Conservation (phyloP, 2,329 filamentous ascomycete genomes). For the Pezicula carpinea region DNA sequence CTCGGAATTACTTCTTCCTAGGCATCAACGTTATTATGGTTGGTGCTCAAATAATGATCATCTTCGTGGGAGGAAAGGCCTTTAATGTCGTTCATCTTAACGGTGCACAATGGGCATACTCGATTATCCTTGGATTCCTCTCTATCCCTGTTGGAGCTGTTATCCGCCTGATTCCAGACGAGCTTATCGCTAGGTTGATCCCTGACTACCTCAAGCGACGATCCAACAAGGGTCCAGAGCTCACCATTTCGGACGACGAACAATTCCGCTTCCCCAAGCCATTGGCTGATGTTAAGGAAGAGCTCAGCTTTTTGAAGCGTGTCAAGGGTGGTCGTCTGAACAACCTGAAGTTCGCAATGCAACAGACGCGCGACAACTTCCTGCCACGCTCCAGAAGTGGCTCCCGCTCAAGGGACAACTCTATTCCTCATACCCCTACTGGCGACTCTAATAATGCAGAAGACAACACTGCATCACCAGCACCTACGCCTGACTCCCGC, state of each 20-base stretch:
- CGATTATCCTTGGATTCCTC: slow-evolving; percentile 75
- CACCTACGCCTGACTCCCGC: slow-evolving; percentile 52
- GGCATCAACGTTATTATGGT: slow-evolving; percentile 83
- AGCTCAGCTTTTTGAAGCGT: slow-evolving; percentile 74
- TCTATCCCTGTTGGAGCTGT: slow-evolving; percentile 80
- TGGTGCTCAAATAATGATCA: slow-evolving; percentile 82
- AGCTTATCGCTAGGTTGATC: slow-evolving; percentile 23
- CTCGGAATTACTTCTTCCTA: slow-evolving; percentile 84
- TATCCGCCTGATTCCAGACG: slow-evolving; percentile 79
- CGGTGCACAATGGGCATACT: slow-evolving; percentile 80
- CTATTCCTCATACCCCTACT: slow-evolving; percentile 61
- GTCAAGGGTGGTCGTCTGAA: slow-evolving; percentile 80
- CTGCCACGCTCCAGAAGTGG: slow-evolving; percentile 57
- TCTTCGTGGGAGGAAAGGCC: slow-evolving; percentile 77
- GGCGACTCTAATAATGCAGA: slow-evolving; percentile 44
- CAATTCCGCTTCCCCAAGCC: slow-evolving; percentile 66
- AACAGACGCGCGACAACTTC: slow-evolving; percentile 69
- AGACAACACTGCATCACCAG: slow-evolving; percentile 41
- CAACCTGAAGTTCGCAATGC: slow-evolving; percentile 72
- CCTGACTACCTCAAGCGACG: slow-evolving; percentile 25
- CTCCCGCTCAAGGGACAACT: slow-evolving; percentile 60
- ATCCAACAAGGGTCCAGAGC: slow-evolving; percentile 26
- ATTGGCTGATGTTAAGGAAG: slow-evolving; percentile 71
- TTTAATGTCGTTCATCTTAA: slow-evolving; percentile 63
- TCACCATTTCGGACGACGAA: slow-evolving; percentile 60